A percentile compares a stretch with the other conserved stretches of the same genome.
Conservation (phyloP, 1,284 basidiomycete genomes). For the Abortiporus biennis region DNA sequence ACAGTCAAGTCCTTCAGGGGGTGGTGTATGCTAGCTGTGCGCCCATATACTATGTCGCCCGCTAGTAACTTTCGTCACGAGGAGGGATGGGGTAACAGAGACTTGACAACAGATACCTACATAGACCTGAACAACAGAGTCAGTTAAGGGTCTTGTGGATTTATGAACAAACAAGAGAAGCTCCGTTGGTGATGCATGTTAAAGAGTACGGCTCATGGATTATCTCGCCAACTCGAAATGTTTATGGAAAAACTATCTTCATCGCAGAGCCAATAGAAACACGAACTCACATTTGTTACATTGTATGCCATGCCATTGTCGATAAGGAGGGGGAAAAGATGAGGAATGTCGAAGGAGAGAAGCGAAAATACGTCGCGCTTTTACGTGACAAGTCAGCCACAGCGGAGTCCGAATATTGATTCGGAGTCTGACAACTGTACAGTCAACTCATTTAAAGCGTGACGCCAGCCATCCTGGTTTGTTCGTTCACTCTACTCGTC, state of each 20-base stretch:
- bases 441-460: constrained; percentile 19
- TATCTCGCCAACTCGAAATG: constrained; percentile 59
- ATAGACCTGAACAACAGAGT: neutral
- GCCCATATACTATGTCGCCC: constrained; percentile 28
- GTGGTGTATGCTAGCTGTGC: constrained; percentile 32
- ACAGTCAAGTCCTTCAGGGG: constrained; percentile 27
- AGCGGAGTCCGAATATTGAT: constrained; percentile 8
- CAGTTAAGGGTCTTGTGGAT: constrained; percentile 2
- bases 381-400: neutral
- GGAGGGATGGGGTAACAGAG: constrained; percentile 9
- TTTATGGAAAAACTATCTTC: constrained; percentile 62
- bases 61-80: constrained; percentile 30
- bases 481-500: neutral
- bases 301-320: neutral
- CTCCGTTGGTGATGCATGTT: constrained; percentile 83
- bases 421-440: constrained; percentile 25
- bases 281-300: constrained; percentile 16
- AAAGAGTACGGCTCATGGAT: constrained; percentile 62
- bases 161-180: constrained; percentile 14
- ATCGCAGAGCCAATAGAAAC: constrained; percentile 19
- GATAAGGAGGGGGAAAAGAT: too few relatives aligned
- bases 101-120: neutral
- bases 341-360: too few relatives aligned
- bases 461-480: neutral
- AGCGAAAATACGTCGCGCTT: neutral